Evolutionary conservation across 2,329 filamentous ascomycete genomes (phyloP), one percentile per base, ranked within the genome.

Genomic region (Aspergillus bombycis): DNA sequence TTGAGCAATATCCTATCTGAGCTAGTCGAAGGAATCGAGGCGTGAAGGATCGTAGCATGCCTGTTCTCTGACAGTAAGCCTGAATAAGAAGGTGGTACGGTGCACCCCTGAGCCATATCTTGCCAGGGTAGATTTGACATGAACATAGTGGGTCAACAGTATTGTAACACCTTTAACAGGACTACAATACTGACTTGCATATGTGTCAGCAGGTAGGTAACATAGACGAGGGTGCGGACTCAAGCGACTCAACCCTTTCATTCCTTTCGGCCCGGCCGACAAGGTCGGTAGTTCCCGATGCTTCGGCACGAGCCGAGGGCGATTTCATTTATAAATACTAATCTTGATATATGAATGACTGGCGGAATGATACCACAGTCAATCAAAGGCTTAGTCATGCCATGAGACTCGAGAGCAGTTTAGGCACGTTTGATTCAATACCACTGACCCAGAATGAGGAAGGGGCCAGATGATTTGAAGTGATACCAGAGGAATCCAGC

Each of bases 1-100:
- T 6, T 46, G 12, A 46, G 43, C n/a, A 45, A 55, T 38, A 38
- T 16, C 52, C 30, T 55, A 55, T 34, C 30, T 55, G 52, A 38
- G 30, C 52, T 55, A 55, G 52, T 19, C 28, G 52, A 55, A 55
- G 52, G 28, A 55, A 36, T 55, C 36, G 52, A 36, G 28, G 52
- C 28, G 30, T 55, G n/a, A 38, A 55, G 52, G 32, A 21, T n/a
- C 43, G n/a, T 55, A 38, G 8, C 52, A 26, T 23, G n/a, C n/a
- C 43, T 55, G 52, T 30, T 55, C 5, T 36, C 28, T 55, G 30
- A 32, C 28, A 55, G 52, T 55, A 38, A 55, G 52, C 52, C 52
- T 55, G 52, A 55, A 19, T 14, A 46, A 46, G 43, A 55, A 55
- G 52, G 52, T 55, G 28, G 52, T 55, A 36, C 8, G 43, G 32